These are phyloP conservation scores for Kazachstania martiniae DNA, from an alignment of 805 yeast species.

Conservation along the genomic window DNA sequence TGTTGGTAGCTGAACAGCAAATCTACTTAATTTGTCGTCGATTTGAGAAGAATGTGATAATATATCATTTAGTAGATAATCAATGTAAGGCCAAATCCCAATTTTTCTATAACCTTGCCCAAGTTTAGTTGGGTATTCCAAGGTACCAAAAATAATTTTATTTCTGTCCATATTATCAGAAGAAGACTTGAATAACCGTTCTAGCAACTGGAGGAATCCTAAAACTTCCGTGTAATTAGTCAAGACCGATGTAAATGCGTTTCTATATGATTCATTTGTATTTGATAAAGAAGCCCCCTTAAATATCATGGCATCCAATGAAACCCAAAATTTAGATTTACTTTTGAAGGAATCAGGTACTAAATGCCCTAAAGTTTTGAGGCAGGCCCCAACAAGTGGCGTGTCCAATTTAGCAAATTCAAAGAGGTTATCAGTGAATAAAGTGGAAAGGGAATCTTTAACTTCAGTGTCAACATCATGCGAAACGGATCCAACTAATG, in stretches of 20 bases:
- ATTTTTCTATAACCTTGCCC: slow-evolving; percentile 50
- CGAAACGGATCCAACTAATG: slow-evolving; percentile 48
- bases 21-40: slow-evolving; percentile 23
- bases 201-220: slow-evolving; percentile 52
- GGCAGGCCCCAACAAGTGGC: slow-evolving; percentile 41
- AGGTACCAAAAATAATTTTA: slow-evolving; percentile 30
- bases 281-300: slow-evolving; percentile 20
- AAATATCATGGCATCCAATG: slow-evolving; percentile 61
- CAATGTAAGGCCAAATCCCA: slow-evolving; percentile 76
- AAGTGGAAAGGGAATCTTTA: slow-evolving; percentile 13
- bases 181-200: slow-evolving; percentile 27
- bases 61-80: slow-evolving; percentile 57
- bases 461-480: slow-evolving; percentile 20
- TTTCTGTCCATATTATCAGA: slow-evolving; percentile 22
- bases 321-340: slow-evolving; percentile 51
- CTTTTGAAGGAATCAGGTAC: slow-evolving; percentile 35
- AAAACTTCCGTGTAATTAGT: slow-evolving; percentile 42
- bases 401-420: slow-evolving; percentile 36
- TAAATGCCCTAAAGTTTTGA: slow-evolving; percentile 48
- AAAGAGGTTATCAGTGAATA: slow-evolving; percentile 31
- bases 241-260: slow-evolving; percentile 36
- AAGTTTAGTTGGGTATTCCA: slow-evolving; percentile 51
- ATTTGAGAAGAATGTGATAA: slow-evolving; percentile 40
- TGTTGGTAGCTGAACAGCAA: slow-evolving; percentile 42
- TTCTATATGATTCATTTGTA: slow-evolving; percentile 29